These are phyloP conservation scores for Nasturtium officinale DNA, from an alignment of 345 rosid genomes.

Conservation along the genomic window DNA sequence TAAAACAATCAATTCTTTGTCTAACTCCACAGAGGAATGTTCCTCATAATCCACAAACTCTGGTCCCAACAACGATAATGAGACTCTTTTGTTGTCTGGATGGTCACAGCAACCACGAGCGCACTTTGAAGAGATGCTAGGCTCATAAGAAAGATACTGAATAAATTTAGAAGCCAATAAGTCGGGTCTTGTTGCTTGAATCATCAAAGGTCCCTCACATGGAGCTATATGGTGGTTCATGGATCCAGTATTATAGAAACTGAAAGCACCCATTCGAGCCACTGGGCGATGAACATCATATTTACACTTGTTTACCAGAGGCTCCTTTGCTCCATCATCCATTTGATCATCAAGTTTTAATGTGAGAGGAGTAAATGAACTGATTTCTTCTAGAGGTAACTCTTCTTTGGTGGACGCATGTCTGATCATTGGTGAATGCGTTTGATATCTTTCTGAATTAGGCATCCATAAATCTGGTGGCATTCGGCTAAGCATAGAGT, in stretches of 20 bases:
- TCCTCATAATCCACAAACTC: constrained; percentile 70
- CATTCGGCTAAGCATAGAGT: constrained; percentile 65
- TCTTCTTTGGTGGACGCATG: constrained; percentile 63
- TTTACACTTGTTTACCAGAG: constrained; percentile 40
- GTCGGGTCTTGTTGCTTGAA: constrained; percentile 51
- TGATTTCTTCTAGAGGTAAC: constrained; percentile 49
- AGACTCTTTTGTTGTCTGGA: constrained; percentile 25
- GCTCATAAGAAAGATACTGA: constrained; percentile 55
- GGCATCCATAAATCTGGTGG: neutral
- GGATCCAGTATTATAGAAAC: constrained; percentile 48
- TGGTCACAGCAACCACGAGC: constrained; percentile 65
- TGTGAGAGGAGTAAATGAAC: constrained; percentile 36
- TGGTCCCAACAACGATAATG: constrained; percentile 60
- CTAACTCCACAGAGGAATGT: constrained; percentile 51
- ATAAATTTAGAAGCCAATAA: constrained; percentile 54
- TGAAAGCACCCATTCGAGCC: constrained; percentile 68
- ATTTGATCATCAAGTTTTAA: constrained; percentile 14
- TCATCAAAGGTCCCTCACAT: constrained; percentile 44
- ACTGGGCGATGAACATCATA: constrained; percentile 61
- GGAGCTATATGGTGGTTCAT: constrained; percentile 46
- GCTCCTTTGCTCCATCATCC: constrained; percentile 42
- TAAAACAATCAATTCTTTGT: constrained; percentile 65
- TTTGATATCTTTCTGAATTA: constrained; percentile 42
- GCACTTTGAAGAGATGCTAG: constrained; percentile 60
- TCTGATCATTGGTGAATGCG: constrained; percentile 51